These are phyloP conservation scores for Apophysomyces elegans DNA, from an alignment of 371 early-diverging fungal species.

Conservation along the genomic window DNA sequence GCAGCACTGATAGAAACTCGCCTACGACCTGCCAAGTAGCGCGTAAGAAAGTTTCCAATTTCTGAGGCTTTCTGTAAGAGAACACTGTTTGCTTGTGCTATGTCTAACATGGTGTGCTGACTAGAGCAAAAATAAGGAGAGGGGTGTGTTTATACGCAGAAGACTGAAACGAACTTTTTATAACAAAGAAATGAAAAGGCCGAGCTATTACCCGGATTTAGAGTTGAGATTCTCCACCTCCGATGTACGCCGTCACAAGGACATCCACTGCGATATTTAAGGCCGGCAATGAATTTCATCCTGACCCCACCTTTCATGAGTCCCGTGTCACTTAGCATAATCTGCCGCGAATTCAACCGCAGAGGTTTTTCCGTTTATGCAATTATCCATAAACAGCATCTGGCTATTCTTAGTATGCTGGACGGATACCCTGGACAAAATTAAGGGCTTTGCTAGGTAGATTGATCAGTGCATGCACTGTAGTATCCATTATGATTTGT, in stretches of 20 bases:
- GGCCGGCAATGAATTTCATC: too few relatives aligned
- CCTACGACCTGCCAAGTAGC: neutral
- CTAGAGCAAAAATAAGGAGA: neutral
- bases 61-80: neutral
- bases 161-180: too few relatives aligned
- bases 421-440: too few relatives aligned
- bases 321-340: too few relatives aligned
- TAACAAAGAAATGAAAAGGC: neutral
- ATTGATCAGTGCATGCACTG: too few relatives aligned
- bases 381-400: neutral
- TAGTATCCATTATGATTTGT: too few relatives aligned
- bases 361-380: neutral
- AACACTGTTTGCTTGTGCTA: neutral
- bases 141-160: neutral
- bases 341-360: neutral
- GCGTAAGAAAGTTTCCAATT: neutral
- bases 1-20: constrained; percentile 6
- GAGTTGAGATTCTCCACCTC: neutral
- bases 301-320: too few relatives aligned
- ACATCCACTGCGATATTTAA: too few relatives aligned
- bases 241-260: neutral
- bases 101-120: neutral
- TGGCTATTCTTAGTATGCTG: too few relatives aligned
- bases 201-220: constrained; percentile 8
- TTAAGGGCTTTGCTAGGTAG: too few relatives aligned